These are phyloP conservation scores for Citrullus mucosospermus DNA, from an alignment of 306 rosid genomes.

Conservation along the genomic window DNA sequence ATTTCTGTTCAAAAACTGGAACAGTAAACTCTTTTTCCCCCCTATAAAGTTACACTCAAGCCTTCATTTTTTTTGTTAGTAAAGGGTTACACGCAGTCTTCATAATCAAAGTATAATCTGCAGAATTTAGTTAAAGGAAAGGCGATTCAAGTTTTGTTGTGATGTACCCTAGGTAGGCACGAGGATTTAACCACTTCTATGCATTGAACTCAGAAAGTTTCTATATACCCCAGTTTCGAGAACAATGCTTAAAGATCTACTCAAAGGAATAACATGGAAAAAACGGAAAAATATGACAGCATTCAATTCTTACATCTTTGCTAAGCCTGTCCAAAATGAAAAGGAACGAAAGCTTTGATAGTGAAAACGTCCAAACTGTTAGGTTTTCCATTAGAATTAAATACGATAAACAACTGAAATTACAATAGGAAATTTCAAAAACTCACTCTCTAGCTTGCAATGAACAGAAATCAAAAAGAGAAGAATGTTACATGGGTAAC, in stretches of 20 bases:
- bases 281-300: background rate
- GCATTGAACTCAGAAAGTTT: background rate
- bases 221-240: background rate
- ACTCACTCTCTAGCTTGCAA: background rate
- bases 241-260: background rate
- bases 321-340: background rate
- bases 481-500: slow-evolving; percentile 5
- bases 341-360: background rate
- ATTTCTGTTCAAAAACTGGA: background rate
- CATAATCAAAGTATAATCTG: background rate
- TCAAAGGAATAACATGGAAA: background rate
- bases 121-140: background rate
- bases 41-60: background rate
- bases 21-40: background rate
- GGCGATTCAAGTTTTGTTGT: background rate
- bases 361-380: background rate
- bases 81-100: background rate
- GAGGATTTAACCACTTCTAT: background rate
- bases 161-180: background rate
- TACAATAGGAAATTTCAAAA: background rate
- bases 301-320: background rate
- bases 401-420: background rate
- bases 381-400: background rate
- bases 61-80: too few relatives aligned
- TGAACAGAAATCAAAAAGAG: background rate